Evolutionary conservation across 2,329 filamentous ascomycete genomes (phyloP), one percentile per base, ranked within the genome.

Genomic region (Leptographium lundbergii): DNA sequence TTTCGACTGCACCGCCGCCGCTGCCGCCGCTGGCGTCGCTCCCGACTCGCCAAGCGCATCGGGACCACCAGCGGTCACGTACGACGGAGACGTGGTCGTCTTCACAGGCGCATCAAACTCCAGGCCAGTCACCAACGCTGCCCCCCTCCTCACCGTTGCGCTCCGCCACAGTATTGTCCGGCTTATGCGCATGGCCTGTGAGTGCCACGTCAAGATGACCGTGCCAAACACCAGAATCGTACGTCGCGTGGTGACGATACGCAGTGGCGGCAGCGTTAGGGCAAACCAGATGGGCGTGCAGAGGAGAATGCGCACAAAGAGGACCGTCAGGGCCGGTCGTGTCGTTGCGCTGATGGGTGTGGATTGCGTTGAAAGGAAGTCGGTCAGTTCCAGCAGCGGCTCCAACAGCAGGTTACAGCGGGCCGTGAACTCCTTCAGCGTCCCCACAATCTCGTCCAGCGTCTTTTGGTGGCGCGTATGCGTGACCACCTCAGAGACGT

Each of bases 381-480:
- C 91, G 6, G 91, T 96, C 70, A 97, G 78, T 63, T 88, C 85
- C 52, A 96, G 77, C 59, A 97, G 80, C 3, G 94, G 94, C 66
- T 96, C 91, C 57, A 97, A 79, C 22, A 99, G 76, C 57, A 96
- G 87, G 70, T 96, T 96, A 72, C 94, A 96, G 55, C 94, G 82
- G 6, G 87, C 88, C 0, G 92, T 97, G 65, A 99, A 89, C 64
- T 91, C 85, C 70, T 91, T 90, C 52, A 99, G 75, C 0, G 89
- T 95, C 66, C 97, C 91, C 59, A 99, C 88, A 61, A 99, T 99
- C 74, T 99, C 94, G 70, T 99, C 94, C 57, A 99, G 74, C 56
- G 91, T 96, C 76, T 96, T 96, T 67, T 96, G 89, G 66, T 94
- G 89, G 61, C 87, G 85, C 50, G 85, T 86, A 61, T 80, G 84